Conservation (phyloP, 345 rosid genomes). For the Cochlearia excelsa region DNA sequence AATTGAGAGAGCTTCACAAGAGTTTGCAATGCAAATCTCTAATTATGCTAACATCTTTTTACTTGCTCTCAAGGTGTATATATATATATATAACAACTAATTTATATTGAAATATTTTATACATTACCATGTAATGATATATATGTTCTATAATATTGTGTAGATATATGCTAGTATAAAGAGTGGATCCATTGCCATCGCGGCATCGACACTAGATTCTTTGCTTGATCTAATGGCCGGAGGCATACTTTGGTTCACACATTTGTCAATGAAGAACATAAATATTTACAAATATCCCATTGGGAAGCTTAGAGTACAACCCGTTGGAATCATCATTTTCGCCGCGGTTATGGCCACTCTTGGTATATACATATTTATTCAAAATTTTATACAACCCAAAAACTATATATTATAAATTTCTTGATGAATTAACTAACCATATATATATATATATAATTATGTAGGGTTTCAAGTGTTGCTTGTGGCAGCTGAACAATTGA, state of each 20-base stretch:
- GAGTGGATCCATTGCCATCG: slow-evolving; percentile 94
- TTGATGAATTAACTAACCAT: not conserved
- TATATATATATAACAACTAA: not conserved
- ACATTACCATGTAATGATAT: not conserved
- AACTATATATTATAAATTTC: slow-evolving; percentile 2
- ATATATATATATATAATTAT: slow-evolving; percentile 6
- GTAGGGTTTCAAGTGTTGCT: slow-evolving; percentile 82
- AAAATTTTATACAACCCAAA: not conserved
- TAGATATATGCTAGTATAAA: slow-evolving; percentile 78
- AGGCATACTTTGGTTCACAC: slow-evolving; percentile 93
- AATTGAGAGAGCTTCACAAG: slow-evolving; percentile 43
- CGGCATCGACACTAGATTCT: slow-evolving; percentile 94
- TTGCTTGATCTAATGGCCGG: slow-evolving; percentile 96
- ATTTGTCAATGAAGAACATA: slow-evolving; percentile 73
- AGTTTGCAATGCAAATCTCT: slow-evolving; percentile 74
- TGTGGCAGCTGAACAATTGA: slow-evolving; percentile 62
- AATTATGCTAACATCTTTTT: slow-evolving; percentile 72
- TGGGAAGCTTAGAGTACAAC: slow-evolving; percentile 93
- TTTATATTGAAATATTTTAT: not conserved
- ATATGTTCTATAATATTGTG: slow-evolving; percentile 8
- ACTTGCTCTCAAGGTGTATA: slow-evolving; percentile 65
- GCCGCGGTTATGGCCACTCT: slow-evolving; percentile 97
- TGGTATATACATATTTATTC: slow-evolving; percentile 42
- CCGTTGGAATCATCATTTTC: slow-evolving; percentile 85
- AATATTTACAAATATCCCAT: slow-evolving; percentile 92